These are phyloP conservation scores for Theileria sp. DNA, from an alignment of 169 alveolate genomes.

Conservation along the genomic window DNA sequence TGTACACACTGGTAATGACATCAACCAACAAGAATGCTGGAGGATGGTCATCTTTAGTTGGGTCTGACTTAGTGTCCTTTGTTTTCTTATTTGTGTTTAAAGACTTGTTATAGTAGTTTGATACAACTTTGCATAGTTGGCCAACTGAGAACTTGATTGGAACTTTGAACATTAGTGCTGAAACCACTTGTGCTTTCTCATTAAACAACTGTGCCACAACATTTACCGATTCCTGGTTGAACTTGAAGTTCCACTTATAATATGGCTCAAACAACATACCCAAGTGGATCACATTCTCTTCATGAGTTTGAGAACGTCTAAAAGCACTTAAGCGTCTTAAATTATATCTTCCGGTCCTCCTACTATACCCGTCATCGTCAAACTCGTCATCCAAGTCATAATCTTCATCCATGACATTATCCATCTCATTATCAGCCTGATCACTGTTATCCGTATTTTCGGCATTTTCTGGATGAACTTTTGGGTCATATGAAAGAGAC, in stretches of 20 bases:
- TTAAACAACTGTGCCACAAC: slow-evolving; percentile 58
- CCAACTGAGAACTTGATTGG: slow-evolving; percentile 34
- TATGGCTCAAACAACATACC: slow-evolving; percentile 48
- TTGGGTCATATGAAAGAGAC: background rate
- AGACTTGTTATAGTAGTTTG: background rate
- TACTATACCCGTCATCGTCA: background rate
- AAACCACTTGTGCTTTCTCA: slow-evolving; percentile 39
- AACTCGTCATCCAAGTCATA: background rate
- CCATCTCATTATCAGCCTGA: background rate
- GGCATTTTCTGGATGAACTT: background rate
- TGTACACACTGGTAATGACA: slow-evolving; percentile 14
- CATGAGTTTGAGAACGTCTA: background rate
- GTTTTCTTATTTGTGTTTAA: background rate
- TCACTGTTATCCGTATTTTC: too few species aligned
- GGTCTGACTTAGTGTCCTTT: background rate
- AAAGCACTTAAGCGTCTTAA: background rate
- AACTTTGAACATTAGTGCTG: slow-evolving; percentile 47
- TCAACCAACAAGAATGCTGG: slow-evolving; percentile 29
- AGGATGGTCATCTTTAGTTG: background rate
- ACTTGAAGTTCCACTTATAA: slow-evolving; percentile 20
- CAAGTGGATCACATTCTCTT: slow-evolving; percentile 37
- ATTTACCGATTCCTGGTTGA: slow-evolving; percentile 2
- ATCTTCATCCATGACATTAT: background rate
- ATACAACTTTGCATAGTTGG: slow-evolving; percentile 33
- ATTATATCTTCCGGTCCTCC: background rate